Evolutionary conservation across 805 yeast genomes (phyloP), one percentile per base, ranked within the genome.

Genomic region (Saccharomycopsis fermentans): DNA sequence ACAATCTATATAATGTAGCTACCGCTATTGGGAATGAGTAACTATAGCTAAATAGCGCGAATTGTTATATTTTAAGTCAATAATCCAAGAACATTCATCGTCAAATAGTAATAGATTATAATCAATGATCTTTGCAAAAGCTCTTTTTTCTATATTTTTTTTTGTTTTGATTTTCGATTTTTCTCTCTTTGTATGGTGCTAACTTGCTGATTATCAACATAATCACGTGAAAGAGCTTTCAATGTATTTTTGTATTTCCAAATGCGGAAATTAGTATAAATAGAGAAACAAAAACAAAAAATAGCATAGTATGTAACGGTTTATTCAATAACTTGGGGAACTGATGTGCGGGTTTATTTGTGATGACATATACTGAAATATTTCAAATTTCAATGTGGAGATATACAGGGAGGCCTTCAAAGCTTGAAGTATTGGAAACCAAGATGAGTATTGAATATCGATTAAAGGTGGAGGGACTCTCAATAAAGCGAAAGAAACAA

Each of bases 231-330:
- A 21, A 4, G 4, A 17, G 11, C 9, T 29, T 21, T 26, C 24
- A 29, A 29, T n/a, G 19, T 34, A 27, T 32, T 34, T 34, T 52
- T 26, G 47, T 24, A 24, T 17, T 52, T 72, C 74, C 63, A 36
- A 52, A 50, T 17, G 26, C 16, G 55, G 47, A n/a, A 51, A 34
- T 43, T 26, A 4, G 36, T 26, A 26, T 24, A 24, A n/a, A 16
- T 37, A 39, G 24, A 54, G 39, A 54, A 48, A 27, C 17, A 26
- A 24, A 24, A 48, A 26, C 17, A 26, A 26, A 48, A 53, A 11
- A 37, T 6, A 6, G 6, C 6, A 37, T 12, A 37, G n/a, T 6
- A 37, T 21, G 50, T 43, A 43, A 43, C 29, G 50, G 29, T 43
- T 39, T 21, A 39, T 4, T 6, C 1, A n/a, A 9, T 6, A 17